These are phyloP conservation scores for Diplocarpon mali DNA, from an alignment of 2,329 filamentous ascomycete species.

Conservation along the genomic window DNA sequence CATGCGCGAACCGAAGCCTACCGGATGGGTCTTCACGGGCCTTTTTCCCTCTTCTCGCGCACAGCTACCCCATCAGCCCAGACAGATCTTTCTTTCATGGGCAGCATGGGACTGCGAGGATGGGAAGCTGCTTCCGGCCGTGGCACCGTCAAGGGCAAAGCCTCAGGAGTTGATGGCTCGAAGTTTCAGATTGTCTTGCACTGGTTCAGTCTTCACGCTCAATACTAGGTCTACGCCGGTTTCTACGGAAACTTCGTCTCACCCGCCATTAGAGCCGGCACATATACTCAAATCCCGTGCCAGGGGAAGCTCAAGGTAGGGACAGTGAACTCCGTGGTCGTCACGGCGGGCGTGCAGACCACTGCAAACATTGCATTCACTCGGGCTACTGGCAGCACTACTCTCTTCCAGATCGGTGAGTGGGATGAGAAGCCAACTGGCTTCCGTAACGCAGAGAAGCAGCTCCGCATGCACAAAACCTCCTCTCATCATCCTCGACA, in stretches of 20 bases:
- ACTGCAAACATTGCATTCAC: conserved; percentile 40
- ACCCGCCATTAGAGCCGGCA: conserved; percentile 55
- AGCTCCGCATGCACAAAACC: conserved; percentile 49
- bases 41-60: conserved; percentile 49
- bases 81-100: conserved; percentile 42
- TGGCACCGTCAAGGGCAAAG: conserved; percentile 49
- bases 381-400: conserved; percentile 34
- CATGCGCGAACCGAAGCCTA: conserved; percentile 52
- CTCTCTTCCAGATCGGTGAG: conserved; percentile 53
- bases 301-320: conserved; percentile 47
- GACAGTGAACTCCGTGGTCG: conserved; percentile 33
- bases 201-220: conserved; percentile 51
- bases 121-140: conserved; percentile 45
- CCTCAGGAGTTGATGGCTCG: conserved; percentile 39
- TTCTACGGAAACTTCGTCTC: conserved; percentile 48
- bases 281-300: conserved; percentile 58
- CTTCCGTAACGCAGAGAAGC: conserved; percentile 56
- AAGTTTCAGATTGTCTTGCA: conserved; percentile 48
- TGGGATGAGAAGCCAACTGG: conserved; percentile 54
- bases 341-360: conserved; percentile 38
- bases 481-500: too few relatives aligned
- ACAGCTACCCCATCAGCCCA: conserved; percentile 45
- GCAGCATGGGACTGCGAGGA: conserved; percentile 43
- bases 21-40: conserved; percentile 53
- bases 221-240: conserved; percentile 53